Conservation (phyloP, 352 stramenopile genomes). For the Globisporangium emineosum region DNA sequence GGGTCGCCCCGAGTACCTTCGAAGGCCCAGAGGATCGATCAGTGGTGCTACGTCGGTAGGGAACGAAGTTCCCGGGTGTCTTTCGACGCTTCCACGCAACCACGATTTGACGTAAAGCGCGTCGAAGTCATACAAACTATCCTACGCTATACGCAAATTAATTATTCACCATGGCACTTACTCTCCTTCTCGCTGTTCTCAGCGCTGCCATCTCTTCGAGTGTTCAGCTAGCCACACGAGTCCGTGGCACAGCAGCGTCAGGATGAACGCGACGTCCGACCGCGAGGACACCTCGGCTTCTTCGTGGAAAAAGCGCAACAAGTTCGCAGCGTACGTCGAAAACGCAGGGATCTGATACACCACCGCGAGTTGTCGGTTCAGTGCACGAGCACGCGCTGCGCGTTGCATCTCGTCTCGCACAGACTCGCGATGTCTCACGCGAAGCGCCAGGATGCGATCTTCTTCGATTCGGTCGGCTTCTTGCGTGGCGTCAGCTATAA, state of each 20-base stretch:
- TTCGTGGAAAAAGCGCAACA: constrained; percentile 76
- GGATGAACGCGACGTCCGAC: constrained; percentile 72
- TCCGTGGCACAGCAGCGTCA: constrained; percentile 78
- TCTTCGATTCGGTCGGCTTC: constrained; percentile 44
- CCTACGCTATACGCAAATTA: constrained; percentile 2
- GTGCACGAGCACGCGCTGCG: constrained; percentile 50
- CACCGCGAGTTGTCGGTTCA: constrained; percentile 66
- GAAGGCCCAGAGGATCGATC: too few relatives aligned
- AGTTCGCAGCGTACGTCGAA: constrained; percentile 54
- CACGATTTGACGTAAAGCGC: too few relatives aligned
- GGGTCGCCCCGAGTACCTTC: too few relatives aligned
- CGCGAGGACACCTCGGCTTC: constrained; percentile 66
- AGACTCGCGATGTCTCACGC: constrained; percentile 49
- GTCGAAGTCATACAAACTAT: not conserved
- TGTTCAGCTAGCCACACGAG: constrained; percentile 79
- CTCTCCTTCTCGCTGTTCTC: constrained; percentile 11
- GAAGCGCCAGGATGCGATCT: constrained; percentile 37
- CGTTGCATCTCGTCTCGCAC: constrained; percentile 69
- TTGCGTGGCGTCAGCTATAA: constrained; percentile 42
- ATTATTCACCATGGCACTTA: not conserved
- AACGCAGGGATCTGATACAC: constrained; percentile 80
- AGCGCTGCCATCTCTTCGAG: constrained; percentile 54
- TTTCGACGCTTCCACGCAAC: too few relatives aligned
- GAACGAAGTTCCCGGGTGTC: too few relatives aligned
- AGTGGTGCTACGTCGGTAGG: too few relatives aligned